Evolutionary conservation across 2,329 filamentous ascomycete genomes (phyloP).

Genomic region (Diaporthe sp.): DNA sequence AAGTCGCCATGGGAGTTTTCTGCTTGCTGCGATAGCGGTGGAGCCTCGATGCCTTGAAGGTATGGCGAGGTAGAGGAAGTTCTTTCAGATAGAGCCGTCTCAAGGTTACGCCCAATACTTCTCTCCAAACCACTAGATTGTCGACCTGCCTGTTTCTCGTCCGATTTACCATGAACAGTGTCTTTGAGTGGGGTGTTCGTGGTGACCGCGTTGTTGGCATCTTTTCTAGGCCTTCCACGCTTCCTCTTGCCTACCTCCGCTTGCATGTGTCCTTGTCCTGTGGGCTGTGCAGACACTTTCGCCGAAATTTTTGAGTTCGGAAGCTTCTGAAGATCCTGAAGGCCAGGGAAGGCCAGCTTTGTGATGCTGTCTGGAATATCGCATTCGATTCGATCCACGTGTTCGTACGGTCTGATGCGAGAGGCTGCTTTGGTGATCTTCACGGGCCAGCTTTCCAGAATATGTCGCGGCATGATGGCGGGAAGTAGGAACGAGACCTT

Average conservation of each 20-base stretch:
- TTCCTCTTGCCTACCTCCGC: neutral
- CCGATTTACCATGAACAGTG: neutral
- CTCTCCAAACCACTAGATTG: neutral
- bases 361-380: neutral
- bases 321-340: neutral
- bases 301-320: too few species aligned
- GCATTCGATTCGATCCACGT: neutral
- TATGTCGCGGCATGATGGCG: neutral
- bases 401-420: neutral
- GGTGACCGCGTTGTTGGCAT: neutral
- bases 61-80: neutral
- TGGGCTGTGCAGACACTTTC: too few species aligned
- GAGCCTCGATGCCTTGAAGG: neutral
- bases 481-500: neutral
- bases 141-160: neutral
- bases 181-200: neutral
- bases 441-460: constrained; percentile 3
- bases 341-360: neutral
- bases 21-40: neutral
- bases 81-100: neutral
- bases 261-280: neutral
- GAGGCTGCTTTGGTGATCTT: constrained; percentile 1
- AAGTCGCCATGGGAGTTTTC: neutral
- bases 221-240: neutral
- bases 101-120: neutral